Evolutionary conservation across 768 basidiomycete species (phyloP).

Genomic region (Leccinellum luteum): DNA sequence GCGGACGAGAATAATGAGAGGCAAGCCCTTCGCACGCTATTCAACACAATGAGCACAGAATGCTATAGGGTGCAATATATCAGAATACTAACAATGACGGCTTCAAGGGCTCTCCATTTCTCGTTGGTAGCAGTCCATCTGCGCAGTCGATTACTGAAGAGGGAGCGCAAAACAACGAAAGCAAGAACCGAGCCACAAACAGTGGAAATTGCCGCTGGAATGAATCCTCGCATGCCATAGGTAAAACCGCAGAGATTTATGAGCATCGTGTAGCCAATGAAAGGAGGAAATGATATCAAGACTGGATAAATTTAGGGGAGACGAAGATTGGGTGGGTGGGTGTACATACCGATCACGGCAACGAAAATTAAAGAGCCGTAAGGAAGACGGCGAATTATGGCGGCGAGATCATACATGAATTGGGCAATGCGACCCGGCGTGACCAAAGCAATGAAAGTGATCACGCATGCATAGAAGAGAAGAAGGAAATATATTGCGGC

Average conservation of each 20-base stretch:
- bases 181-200: constrained; percentile 60
- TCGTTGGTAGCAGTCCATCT: constrained; percentile 60
- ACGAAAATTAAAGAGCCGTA: constrained; percentile 64
- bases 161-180: constrained; percentile 58
- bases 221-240: constrained; percentile 77
- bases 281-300: constrained; percentile 31
- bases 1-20: constrained; percentile 79
- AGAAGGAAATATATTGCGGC: constrained; percentile 55
- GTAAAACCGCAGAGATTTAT: constrained; percentile 77
- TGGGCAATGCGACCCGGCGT: constrained; percentile 69
- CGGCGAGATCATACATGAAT: constrained; percentile 65
- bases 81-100: constrained; percentile 56
- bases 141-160: constrained; percentile 55
- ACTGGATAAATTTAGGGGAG: constrained; percentile 19
- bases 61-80: background rate
- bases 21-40: constrained; percentile 71
- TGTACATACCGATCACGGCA: constrained; percentile 52
- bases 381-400: constrained; percentile 52
- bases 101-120: constrained; percentile 77
- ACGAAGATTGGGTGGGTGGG: constrained; percentile 55
- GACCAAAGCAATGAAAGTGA: constrained; percentile 45
- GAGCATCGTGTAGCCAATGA: constrained; percentile 30
- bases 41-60: constrained; percentile 3
- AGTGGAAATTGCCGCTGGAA: constrained; percentile 59
- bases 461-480: constrained; percentile 52